phyloP scores from a whole-genome alignment of 164 flowering plant genomes.

The Tetrastigma voinierianum region DNA sequence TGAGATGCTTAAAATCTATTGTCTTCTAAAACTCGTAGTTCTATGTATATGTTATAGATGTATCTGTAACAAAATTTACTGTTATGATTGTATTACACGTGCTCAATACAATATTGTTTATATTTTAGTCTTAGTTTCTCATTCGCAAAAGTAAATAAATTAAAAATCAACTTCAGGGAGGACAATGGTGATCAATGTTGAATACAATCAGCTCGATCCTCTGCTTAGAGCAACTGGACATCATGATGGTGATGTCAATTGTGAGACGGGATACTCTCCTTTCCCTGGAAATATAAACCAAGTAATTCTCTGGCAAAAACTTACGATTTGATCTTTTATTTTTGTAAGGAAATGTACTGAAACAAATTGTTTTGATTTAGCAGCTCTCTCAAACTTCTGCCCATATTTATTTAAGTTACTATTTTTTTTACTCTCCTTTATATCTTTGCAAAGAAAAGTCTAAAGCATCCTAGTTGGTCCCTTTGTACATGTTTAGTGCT shows the following conservation, averaged over 20 bases:
- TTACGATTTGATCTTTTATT: neutral
- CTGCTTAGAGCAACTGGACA: conserved; percentile 82
- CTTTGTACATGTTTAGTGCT: too few relatives aligned
- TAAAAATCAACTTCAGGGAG: conserved; percentile 52
- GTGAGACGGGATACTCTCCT: conserved; percentile 94
- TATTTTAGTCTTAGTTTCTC: neutral
- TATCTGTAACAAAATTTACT: neutral
- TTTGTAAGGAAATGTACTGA: too few relatives aligned
- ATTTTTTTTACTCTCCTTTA: too few relatives aligned
- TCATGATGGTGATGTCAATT: conserved; percentile 89
- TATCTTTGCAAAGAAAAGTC: too few relatives aligned
- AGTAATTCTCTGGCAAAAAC: conserved; percentile 27
- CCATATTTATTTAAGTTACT: too few relatives aligned
- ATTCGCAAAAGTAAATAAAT: neutral
- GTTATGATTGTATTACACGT: neutral
- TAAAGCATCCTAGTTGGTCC: too few relatives aligned
- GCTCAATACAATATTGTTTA: neutral
- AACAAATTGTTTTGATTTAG: too few relatives aligned
- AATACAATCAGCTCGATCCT: conserved; percentile 99
- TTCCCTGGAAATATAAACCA: conserved; percentile 98
- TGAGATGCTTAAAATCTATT: neutral
- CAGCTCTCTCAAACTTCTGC: too few relatives aligned
- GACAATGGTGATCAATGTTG: conserved; percentile 97
- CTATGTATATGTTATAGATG: neutral
- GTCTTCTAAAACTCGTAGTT: neutral